Base-by-base conservation (phyloP, 345 rosid species). In the Hevea brasiliensis region DNA sequence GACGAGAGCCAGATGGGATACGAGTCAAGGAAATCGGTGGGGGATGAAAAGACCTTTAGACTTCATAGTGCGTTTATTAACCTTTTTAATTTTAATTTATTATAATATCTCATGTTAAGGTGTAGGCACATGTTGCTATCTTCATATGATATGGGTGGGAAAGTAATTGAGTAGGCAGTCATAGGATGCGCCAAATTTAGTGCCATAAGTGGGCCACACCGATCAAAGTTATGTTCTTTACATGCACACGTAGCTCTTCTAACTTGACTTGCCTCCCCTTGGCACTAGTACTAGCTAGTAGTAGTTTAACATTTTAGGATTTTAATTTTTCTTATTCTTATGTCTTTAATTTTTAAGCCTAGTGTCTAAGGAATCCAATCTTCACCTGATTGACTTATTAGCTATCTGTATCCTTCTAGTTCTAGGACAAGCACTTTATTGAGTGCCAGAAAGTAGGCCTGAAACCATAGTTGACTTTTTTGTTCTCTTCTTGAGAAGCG, bases 41-140 rank as follows among this genome's bases (percentile, higher is more conserved):
- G 95, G 91, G 70, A 86, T 82, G 89, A 84, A 88, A 81, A 87
- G 92, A 68, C 80, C 85, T 48, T 75, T 83, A 58, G 76, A 72
- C 79, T 66, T 75, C 72, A 61, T 60, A 70, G 57, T 17, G 14
- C 3, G 45, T 55, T 59, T 62, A 55, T 51, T 10, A 0, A 15
- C 6, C 20, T 8, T 9, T 17, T 32, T 32, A 4, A 32, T 32
- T 24, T 65, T 50, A 50, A 50, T 50, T 24, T 45, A 23, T 45
- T 21, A 5, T 15, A 26, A 7, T 21, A 32, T 32, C 29, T 61
- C 67, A 50, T 18, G 55, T 48, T 14, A 65, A 66, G 47, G 40
- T 32, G 14, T 9, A 66, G 55, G 40, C n/a, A 57, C 23, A 66
- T 58, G 58, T 42, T 63, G 37, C 41, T 56, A 27, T 47, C 53